Conservation (phyloP, 352 stramenopile species). For the Globisporangium irregulare region DNA sequence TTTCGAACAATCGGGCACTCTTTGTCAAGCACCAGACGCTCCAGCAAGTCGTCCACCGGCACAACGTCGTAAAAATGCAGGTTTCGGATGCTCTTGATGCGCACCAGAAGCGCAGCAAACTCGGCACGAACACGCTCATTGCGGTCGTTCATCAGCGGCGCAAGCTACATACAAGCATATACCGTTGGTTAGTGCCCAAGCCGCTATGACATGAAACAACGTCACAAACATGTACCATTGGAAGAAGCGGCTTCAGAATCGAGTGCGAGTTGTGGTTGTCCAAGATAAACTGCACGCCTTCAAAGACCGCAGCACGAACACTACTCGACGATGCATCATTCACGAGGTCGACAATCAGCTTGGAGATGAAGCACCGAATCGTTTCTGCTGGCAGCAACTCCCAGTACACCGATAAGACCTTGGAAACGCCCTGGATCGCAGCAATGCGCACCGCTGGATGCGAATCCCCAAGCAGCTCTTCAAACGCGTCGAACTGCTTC, state of each 20-base stretch:
- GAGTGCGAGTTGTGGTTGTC: conserved; percentile 86
- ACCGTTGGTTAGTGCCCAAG: neutral
- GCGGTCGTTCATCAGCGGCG: conserved; percentile 78
- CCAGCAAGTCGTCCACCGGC: conserved; percentile 69
- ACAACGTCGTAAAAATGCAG: conserved; percentile 88
- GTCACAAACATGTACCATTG: conserved; percentile 47
- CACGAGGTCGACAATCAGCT: conserved; percentile 77
- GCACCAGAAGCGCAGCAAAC: conserved; percentile 72
- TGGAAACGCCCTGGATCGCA: conserved; percentile 76
- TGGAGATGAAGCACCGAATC: conserved; percentile 80
- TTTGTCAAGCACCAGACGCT: conserved; percentile 68
- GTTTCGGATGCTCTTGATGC: conserved; percentile 86
- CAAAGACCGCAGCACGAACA: conserved; percentile 81
- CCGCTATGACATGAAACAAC: neutral
- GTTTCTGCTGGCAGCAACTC: conserved; percentile 77
- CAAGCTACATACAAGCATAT: conserved; percentile 35
- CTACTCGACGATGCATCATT: conserved; percentile 72
- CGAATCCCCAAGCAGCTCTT: conserved; percentile 69
- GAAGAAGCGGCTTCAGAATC: conserved; percentile 79
- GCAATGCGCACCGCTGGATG: conserved; percentile 75
- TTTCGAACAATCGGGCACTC: conserved; percentile 57
- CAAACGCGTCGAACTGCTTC: conserved; percentile 83
- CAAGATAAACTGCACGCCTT: conserved; percentile 82
- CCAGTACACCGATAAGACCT: conserved; percentile 84
- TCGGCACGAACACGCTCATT: conserved; percentile 82